Percentiles rank a stretch among this genome's conserved stretches.
Conservation (phyloP, 2,329 filamentous ascomycete genomes). For the Hyphodiscus sp. region DNA sequence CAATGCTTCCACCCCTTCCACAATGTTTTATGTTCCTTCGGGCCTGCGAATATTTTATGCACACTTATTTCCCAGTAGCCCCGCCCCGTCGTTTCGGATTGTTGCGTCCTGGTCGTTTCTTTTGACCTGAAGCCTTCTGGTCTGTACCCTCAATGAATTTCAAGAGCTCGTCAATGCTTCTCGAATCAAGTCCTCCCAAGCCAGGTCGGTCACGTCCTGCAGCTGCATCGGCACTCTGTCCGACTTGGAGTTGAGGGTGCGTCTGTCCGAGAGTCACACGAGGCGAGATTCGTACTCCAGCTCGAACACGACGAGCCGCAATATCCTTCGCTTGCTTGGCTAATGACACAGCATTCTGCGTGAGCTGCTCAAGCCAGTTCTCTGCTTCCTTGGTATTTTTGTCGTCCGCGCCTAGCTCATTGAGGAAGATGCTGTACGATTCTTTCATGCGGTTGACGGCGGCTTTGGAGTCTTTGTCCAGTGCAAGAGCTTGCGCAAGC, state of each 20-base stretch:
- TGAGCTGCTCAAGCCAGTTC: constrained; percentile 92
- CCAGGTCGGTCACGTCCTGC: constrained; percentile 28
- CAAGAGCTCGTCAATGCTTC: constrained; percentile 88
- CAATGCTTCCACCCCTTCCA: neutral
- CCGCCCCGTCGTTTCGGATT: constrained; percentile 50
- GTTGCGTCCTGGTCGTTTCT: constrained; percentile 48
- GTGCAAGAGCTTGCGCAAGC: constrained; percentile 85
- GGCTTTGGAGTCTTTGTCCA: constrained; percentile 91
- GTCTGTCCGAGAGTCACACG: constrained; percentile 49
- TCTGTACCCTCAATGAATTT: constrained; percentile 84
- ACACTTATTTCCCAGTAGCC: constrained; percentile 5
- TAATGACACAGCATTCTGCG: constrained; percentile 88
- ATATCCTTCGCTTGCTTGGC: constrained; percentile 90
- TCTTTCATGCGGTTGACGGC: constrained; percentile 93
- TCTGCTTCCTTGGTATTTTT: constrained; percentile 98
- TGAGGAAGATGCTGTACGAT: constrained; percentile 91
- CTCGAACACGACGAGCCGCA: constrained; percentile 65
- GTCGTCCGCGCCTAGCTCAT: constrained; percentile 79
- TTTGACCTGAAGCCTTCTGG: constrained; percentile 41
- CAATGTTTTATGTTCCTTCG: neutral
- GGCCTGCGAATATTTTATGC: neutral
- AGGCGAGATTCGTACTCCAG: constrained; percentile 62
- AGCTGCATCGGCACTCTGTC: constrained; percentile 46
- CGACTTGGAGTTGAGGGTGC: constrained; percentile 56
- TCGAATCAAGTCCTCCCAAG: constrained; percentile 52